Percentiles rank a stretch among this genome's conserved stretches.
These are phyloP conservation scores for Pisolithus orientalis DNA, from an alignment of 768 basidiomycete species.

Conservation along the genomic window DNA sequence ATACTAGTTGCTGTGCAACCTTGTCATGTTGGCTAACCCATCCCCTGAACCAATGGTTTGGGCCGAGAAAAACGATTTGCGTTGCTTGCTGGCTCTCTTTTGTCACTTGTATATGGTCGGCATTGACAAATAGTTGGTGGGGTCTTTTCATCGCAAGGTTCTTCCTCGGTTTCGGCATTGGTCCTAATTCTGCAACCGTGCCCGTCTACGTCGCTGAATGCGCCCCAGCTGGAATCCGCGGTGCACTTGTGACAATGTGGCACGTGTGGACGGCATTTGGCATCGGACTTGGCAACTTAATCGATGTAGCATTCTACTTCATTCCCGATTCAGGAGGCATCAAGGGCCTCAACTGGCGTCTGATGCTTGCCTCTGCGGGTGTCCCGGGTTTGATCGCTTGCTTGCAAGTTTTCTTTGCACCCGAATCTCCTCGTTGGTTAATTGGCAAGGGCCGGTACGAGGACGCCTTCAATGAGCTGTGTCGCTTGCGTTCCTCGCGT, in stretches of 20 bases:
- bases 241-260: conserved; percentile 91
- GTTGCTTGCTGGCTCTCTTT: conserved; percentile 53
- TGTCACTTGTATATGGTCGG: conserved; percentile 49
- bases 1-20: conserved; percentile 46
- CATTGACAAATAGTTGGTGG: conserved; percentile 49
- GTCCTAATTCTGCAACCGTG: conserved; percentile 58
- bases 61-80: conserved; percentile 58
- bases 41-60: conserved; percentile 45
- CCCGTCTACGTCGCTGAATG: conserved; percentile 71
- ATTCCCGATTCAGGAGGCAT: conserved; percentile 42
- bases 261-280: conserved; percentile 89
- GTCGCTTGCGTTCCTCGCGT: conserved; percentile 58
- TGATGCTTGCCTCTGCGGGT: conserved; percentile 72
- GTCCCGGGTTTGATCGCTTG: conserved; percentile 40
- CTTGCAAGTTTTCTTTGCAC: conserved; percentile 39
- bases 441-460: conserved; percentile 54
- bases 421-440: conserved; percentile 48
- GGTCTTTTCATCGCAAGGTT: conserved; percentile 52
- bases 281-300: conserved; percentile 65
- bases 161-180: conserved; percentile 38
- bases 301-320: conserved; percentile 57
- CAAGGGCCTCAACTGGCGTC: conserved; percentile 70
- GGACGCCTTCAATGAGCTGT: conserved; percentile 60
- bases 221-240: conserved; percentile 75
- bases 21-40: conserved; percentile 62